Percentiles rank a stretch among this genome's conserved stretches.
These are phyloP conservation scores for Calonectria ilicicola DNA, from an alignment of 2,329 filamentous ascomycete genomes.

Conservation along the genomic window DNA sequence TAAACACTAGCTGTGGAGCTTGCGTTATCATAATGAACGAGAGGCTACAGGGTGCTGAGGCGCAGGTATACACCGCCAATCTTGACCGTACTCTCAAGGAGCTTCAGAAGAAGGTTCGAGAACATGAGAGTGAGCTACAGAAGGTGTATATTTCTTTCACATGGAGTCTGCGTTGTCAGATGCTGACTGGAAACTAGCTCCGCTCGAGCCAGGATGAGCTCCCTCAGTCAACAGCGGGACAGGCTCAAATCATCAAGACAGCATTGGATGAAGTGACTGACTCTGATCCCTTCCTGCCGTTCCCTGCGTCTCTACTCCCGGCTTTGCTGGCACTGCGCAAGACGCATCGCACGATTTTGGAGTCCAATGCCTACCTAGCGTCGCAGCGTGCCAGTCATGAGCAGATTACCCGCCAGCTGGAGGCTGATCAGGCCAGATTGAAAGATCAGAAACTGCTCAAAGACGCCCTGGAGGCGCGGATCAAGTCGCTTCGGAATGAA, in stretches of 20 bases:
- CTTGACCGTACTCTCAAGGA: constrained; percentile 77
- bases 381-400: constrained; percentile 57
- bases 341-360: constrained; percentile 72
- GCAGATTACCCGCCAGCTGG: constrained; percentile 59
- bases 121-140: constrained; percentile 64
- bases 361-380: constrained; percentile 71
- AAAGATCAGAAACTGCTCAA: constrained; percentile 68
- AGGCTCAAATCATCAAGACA: constrained; percentile 63
- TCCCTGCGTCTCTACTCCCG: constrained; percentile 75
- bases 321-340: constrained; percentile 78
- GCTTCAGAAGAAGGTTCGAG: constrained; percentile 69
- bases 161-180: neutral
- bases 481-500: constrained; percentile 69
- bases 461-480: constrained; percentile 66
- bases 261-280: constrained; percentile 75
- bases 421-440: constrained; percentile 62
- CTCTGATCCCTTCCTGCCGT: constrained; percentile 74
- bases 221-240: constrained; percentile 45
- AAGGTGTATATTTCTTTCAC: constrained; percentile 50
- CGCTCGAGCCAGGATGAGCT: constrained; percentile 39
- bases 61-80: constrained; percentile 54
- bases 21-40: constrained; percentile 38
- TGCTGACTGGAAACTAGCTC: constrained; percentile 39
- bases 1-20: constrained; percentile 21
- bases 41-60: constrained; percentile 38